phyloP scores from a whole-genome alignment of 2,329 filamentous ascomycete genomes.

The Colletotrichum musicola region DNA sequence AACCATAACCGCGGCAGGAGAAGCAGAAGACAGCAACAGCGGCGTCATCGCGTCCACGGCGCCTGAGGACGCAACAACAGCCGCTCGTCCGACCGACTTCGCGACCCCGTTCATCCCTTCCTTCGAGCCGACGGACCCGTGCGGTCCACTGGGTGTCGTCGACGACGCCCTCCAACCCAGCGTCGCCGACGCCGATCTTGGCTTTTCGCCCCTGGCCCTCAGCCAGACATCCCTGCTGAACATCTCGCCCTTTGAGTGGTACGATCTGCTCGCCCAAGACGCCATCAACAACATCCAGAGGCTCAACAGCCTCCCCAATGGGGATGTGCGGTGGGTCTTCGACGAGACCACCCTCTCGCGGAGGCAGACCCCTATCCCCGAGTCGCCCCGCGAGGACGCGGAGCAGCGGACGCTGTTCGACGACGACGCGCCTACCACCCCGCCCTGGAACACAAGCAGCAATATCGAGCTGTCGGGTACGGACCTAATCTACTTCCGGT shows the following conservation, averaged over 20 bases:
- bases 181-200: constrained; percentile 16
- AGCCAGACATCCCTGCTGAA: constrained; percentile 30
- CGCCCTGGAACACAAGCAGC: constrained; percentile 24
- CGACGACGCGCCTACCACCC: neutral
- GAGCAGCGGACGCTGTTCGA: neutral
- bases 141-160: neutral
- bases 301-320: constrained; percentile 9
- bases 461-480: constrained; percentile 20
- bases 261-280: constrained; percentile 31
- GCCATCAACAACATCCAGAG: constrained; percentile 30
- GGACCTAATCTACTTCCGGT: constrained; percentile 26
- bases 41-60: neutral
- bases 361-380: constrained; percentile 30
- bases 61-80: neutral
- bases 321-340: constrained; percentile 23
- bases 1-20: neutral
- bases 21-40: neutral
- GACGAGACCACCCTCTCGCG: constrained; percentile 28
- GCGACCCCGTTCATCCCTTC: constrained; percentile 8
- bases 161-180: neutral
- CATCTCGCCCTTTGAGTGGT: constrained; percentile 36
- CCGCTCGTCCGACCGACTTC: constrained; percentile 10
- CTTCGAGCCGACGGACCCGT: constrained; percentile 12
- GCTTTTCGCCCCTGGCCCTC: constrained; percentile 25
- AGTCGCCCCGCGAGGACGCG: neutral